A percentile compares a stretch with the other conserved stretches of the same genome.
Evolutionary conservation across 1,139 yeast species (phyloP).

Genomic region (Zygoascus sp.): DNA sequence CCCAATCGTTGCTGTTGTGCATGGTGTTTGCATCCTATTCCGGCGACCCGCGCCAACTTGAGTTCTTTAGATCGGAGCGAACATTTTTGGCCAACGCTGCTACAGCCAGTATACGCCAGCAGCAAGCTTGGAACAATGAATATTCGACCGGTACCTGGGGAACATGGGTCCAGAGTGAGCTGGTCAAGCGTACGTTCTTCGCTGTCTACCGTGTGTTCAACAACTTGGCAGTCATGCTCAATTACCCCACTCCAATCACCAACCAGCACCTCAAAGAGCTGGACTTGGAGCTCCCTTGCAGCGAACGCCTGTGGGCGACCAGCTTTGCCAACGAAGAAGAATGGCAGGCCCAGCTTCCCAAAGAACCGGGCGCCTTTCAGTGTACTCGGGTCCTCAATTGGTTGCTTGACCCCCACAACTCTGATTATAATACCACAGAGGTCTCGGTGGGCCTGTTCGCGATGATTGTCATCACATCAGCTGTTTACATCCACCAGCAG

Average conservation of each 20-base stretch:
- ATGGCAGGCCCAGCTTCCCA: conserved; percentile 18
- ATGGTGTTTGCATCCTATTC: conserved; percentile 32
- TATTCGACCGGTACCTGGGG: conserved; percentile 19
- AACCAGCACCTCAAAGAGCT: conserved; percentile 24
- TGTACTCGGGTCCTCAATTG: conserved; percentile 3
- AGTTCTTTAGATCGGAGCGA: conserved; percentile 28
- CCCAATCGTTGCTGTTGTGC: conserved; percentile 31
- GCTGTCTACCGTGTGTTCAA: conserved; percentile 32
- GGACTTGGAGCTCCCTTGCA: conserved; percentile 32
- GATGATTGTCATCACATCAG: conserved; percentile 1
- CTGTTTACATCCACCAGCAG: not conserved
- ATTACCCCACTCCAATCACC: conserved; percentile 28
- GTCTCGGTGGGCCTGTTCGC: conserved; percentile 7
- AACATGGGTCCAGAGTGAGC: conserved; percentile 33
- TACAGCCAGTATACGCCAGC: conserved; percentile 18
- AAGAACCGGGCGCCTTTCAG: not conserved
- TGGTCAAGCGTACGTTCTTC: conserved; percentile 31
- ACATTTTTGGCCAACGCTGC: conserved; percentile 25
- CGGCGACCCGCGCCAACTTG: conserved; percentile 34
- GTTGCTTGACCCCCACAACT: conserved; percentile 5
- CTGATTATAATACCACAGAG: conserved; percentile 5
- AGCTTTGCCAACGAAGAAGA: conserved; percentile 24
- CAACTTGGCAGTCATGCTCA: conserved; percentile 30
- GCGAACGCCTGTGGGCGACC: conserved; percentile 33
- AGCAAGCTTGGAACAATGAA: not conserved